phyloP scores from a whole-genome alignment of 2,329 filamentous ascomycete genomes.

The Helotiales sp. region DNA sequence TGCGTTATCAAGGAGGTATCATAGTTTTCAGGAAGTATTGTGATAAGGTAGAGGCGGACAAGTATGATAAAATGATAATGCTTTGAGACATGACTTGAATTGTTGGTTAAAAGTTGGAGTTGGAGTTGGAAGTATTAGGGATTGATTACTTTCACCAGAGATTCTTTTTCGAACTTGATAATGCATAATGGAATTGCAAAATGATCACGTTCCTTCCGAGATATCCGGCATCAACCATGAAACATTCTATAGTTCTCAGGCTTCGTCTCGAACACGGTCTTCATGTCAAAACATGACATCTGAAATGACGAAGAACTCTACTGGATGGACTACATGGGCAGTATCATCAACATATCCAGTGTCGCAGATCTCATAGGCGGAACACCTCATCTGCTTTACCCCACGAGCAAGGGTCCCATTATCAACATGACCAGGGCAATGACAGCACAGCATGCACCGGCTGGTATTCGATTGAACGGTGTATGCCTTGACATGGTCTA shows the following conservation, averaged over 20 bases:
- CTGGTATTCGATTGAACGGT: constrained; percentile 59
- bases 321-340: neutral
- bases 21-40: constrained; percentile 50
- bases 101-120: too few species aligned
- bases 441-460: constrained; percentile 57
- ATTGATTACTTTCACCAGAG: neutral
- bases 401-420: constrained; percentile 55
- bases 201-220: too few species aligned
- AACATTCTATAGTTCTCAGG: too few species aligned
- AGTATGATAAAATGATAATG: constrained; percentile 8
- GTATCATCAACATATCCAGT: neutral
- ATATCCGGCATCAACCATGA: too few species aligned
- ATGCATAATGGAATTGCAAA: too few species aligned
- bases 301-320: neutral
- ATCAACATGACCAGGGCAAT: constrained; percentile 62
- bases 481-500: constrained; percentile 58
- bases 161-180: too few species aligned
- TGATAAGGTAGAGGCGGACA: constrained; percentile 38
- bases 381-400: constrained; percentile 52
- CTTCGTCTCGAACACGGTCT: neutral
- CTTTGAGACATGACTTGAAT: too few species aligned
- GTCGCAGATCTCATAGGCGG: constrained; percentile 44
- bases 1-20: constrained; percentile 53
- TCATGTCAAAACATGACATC: neutral
- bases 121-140: too few species aligned